Conservation (phyloP, 73 alveolate species). For the Paramecium bursaria region DNA sequence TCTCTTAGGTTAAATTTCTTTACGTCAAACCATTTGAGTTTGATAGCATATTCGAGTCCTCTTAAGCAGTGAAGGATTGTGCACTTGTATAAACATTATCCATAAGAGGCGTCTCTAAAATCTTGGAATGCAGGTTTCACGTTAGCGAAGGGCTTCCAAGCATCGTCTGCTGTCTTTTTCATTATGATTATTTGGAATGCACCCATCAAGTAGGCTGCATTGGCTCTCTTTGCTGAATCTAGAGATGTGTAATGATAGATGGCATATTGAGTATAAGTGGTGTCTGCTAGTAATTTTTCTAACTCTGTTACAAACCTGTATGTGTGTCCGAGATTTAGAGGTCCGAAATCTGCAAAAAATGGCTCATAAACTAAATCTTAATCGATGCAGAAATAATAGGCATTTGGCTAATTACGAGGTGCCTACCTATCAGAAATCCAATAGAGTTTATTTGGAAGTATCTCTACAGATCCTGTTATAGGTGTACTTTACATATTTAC, state of each 20-base stretch:
- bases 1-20: conserved; percentile 83
- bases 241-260: conserved; percentile 91
- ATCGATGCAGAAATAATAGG: conserved; percentile 94
- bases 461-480: conserved; percentile 64
- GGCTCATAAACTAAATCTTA: conserved; percentile 92
- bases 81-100: conserved; percentile 89
- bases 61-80: conserved; percentile 84
- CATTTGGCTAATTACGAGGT: conserved; percentile 82
- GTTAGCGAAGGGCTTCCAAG: conserved; percentile 82
- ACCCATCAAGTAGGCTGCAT: conserved; percentile 95
- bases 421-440: conserved; percentile 87
- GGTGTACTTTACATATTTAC: too few species aligned
- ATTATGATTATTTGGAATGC: conserved; percentile 85
- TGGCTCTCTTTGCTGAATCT: conserved; percentile 88
- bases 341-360: conserved; percentile 96
- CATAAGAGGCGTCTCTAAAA: conserved; percentile 93
- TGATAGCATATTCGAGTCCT: conserved; percentile 91
- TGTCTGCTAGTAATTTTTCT: conserved; percentile 81
- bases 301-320: conserved; percentile 89
- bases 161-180: conserved; percentile 88
- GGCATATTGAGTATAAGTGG: conserved; percentile 73
- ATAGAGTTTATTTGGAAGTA: conserved; percentile 75
- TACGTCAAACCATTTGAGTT: conserved; percentile 92
- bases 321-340: conserved; percentile 86
- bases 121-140: conserved; percentile 76